Evolutionary conservation across 805 yeast species (phyloP).

Genomic region (Saturnispora diversa): DNA sequence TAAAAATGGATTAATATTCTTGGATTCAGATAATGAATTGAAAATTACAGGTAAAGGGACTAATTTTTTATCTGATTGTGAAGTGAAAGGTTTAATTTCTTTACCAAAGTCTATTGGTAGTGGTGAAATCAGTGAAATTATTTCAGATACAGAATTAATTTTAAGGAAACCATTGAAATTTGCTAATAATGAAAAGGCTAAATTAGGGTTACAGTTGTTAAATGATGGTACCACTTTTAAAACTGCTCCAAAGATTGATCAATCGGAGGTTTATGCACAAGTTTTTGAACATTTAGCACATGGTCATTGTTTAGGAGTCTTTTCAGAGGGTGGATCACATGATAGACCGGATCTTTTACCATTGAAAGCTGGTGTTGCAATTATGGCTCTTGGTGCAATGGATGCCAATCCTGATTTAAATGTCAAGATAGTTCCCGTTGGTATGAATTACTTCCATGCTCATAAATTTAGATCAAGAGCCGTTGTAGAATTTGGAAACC

Average conservation of each 20-base stretch:
- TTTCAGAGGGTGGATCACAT: conserved; percentile 98
- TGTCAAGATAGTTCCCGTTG: conserved; percentile 90
- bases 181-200: conserved; percentile 33
- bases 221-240: conserved; percentile 50
- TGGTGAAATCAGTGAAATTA: conserved; percentile 57
- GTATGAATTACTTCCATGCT: conserved; percentile 95
- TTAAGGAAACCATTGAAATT: conserved; percentile 61
- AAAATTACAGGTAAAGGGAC: conserved; percentile 55
- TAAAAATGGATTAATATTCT: conserved; percentile 58
- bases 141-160: conserved; percentile 62
- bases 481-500: conserved; percentile 88
- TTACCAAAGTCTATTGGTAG: conserved; percentile 74
- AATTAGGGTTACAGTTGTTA: conserved; percentile 35
- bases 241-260: conserved; percentile 78
- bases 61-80: conserved; percentile 53
- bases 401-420: conserved; percentile 64
- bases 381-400: conserved; percentile 96
- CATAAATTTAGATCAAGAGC: conserved; percentile 94
- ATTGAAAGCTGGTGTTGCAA: conserved; percentile 93
- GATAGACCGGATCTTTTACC: conserved; percentile 90
- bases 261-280: conserved; percentile 68
- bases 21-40: conserved; percentile 39
- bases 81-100: conserved; percentile 59
- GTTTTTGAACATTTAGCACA: conserved; percentile 79
- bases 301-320: conserved; percentile 82